Evolutionary conservation across 768 basidiomycete genomes (phyloP), one percentile per base, ranked within the genome.

Genomic region (Boletus tylopilopsis): DNA sequence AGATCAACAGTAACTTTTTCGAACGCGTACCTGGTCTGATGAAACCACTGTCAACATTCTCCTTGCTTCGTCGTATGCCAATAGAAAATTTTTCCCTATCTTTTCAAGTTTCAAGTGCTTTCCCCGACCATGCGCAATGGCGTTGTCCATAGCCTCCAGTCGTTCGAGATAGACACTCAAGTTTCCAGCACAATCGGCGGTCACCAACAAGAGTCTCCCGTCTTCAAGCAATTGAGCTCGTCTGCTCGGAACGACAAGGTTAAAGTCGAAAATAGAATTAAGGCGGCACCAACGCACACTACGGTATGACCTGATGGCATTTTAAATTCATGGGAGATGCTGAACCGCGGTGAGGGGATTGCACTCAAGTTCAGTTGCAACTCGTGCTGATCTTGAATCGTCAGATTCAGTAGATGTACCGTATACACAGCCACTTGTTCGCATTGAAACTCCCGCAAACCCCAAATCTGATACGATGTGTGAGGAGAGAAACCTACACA

Each of bases 31-130:
- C 68, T 74, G 79, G 6, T 65, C 66, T 0, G 69, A 58, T 5
- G 73, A 66, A 45, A 78, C 75, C 0, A 82, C 49, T 0, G 73
- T 72, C 19, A 84, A 55, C 61, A 76, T 72, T 3, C 75, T 72
- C 51, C 72, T 78, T 10, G 66, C 61, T 54, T 83, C 80, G 37
- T 84, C 79, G 49, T 73, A 80, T 0, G 81, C 70, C 5, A 82
- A 44, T 7, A 76, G 16, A 40, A 71, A 68, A 8, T 74, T 66
- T 3, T 68, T 59, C 0, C 77, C 80, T 12, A 80, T 69, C 56
- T 75, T 79, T 49, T 76, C 73, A 8, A 68, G 70, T 45, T 71
- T 68, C 15, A 82, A 58, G 0, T n/a, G 25, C 42, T 73, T 73
- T 24, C 67, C 61, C 6, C 49, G 45, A 1, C 57, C 45, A 6